These are phyloP conservation scores for Hymenoscyphus albidus DNA, from an alignment of 2,329 filamentous ascomycete genomes.

Conservation along the genomic window DNA sequence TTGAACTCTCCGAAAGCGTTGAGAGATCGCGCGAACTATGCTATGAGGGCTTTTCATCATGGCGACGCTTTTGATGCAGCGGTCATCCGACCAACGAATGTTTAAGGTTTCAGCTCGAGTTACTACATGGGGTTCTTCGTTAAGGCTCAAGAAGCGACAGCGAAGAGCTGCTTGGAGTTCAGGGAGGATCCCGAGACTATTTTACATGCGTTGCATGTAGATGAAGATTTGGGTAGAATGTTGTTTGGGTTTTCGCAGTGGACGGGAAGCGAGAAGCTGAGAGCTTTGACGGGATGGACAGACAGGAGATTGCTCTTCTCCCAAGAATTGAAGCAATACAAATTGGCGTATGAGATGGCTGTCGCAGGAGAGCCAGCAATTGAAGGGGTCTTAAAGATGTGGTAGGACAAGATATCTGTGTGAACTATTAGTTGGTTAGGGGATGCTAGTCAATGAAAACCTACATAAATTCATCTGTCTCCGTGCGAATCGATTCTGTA, in stretches of 20 bases:
- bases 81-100: conserved; percentile 44
- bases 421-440: not conserved
- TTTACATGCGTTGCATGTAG: conserved; percentile 46
- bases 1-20: conserved; percentile 35
- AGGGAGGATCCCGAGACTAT: conserved; percentile 38
- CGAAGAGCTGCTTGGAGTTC: conserved; percentile 32
- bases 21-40: conserved; percentile 34
- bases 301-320: conserved; percentile 20
- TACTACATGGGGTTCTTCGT: conserved; percentile 28
- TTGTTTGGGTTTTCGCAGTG: conserved; percentile 20
- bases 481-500: not conserved
- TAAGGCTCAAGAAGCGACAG: conserved; percentile 34
- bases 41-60: conserved; percentile 39
- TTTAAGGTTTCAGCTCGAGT: conserved; percentile 45
- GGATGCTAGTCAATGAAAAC: not conserved
- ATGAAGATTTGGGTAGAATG: conserved; percentile 9
- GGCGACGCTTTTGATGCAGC: conserved; percentile 41
- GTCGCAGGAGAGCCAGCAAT: not conserved
- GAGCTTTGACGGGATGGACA: conserved; percentile 17
- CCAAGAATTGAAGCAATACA: conserved; percentile 13
- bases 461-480: not conserved
- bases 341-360: conserved; percentile 13
- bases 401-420: not conserved
- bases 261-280: conserved; percentile 19
- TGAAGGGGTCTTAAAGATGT: not conserved